Evolutionary conservation across 495 filamentous ascomycete genomes (phyloP).

Genomic region (Halenospora varia): DNA sequence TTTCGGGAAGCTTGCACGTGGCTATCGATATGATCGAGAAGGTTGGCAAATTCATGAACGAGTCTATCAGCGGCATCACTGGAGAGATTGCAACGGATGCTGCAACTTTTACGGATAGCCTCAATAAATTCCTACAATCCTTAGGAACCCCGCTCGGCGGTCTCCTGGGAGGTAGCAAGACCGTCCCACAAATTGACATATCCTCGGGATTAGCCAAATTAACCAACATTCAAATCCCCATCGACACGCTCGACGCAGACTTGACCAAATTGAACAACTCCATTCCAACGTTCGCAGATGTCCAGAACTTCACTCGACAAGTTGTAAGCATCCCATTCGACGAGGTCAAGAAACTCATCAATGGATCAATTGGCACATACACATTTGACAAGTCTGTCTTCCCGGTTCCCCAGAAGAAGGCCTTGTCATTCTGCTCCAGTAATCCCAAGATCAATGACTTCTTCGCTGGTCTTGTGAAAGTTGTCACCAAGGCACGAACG

Average conservation of each 20-base stretch:
- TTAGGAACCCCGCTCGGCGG: constrained; percentile 24
- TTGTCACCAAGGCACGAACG: constrained; percentile 59
- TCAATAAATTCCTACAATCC: constrained; percentile 53
- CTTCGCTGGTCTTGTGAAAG: constrained; percentile 65
- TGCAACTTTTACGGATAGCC: constrained; percentile 48
- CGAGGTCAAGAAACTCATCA: constrained; percentile 64
- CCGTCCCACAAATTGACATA: constrained; percentile 52
- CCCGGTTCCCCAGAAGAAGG: constrained; percentile 74
- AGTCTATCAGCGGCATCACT: constrained; percentile 61
- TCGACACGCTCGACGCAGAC: constrained; percentile 55
- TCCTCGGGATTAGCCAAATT: constrained; percentile 54
- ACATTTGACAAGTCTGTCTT: constrained; percentile 72
- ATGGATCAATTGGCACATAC: constrained; percentile 62
- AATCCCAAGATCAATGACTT: constrained; percentile 82
- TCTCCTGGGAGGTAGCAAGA: constrained; percentile 39
- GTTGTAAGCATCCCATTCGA: constrained; percentile 77
- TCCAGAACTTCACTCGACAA: constrained; percentile 70
- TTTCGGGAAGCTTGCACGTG: constrained; percentile 70
- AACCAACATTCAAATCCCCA: constrained; percentile 63
- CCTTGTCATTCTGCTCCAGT: constrained; percentile 81
- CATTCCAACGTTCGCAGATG: constrained; percentile 78
- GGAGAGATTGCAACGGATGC: constrained; percentile 54
- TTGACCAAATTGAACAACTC: constrained; percentile 66
- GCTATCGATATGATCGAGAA: constrained; percentile 66
- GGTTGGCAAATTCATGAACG: constrained; percentile 68